These are phyloP conservation scores for Corniculantispora saksenae DNA, from an alignment of 2,329 filamentous ascomycete species.

Conservation along the genomic window DNA sequence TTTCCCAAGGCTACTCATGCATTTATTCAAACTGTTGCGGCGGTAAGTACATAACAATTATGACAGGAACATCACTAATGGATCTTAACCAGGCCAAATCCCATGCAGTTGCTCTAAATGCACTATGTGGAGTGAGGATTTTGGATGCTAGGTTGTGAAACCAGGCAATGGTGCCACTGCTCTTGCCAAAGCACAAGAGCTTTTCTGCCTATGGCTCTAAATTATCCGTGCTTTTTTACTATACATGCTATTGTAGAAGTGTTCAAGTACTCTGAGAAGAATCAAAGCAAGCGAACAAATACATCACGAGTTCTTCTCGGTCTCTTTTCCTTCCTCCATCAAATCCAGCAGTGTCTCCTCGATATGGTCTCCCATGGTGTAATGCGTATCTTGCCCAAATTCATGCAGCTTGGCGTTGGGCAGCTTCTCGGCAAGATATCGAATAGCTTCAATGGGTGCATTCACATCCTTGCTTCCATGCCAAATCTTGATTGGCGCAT, in stretches of 20 bases:
- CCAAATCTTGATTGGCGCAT: constrained; percentile 31
- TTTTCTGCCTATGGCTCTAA: no score
- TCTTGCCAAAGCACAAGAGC: no score
- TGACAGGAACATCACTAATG: background rate
- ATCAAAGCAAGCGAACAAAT: background rate
- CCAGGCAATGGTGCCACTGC: background rate
- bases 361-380: constrained; percentile 30
- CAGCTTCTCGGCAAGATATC: constrained; percentile 39
- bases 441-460: constrained; percentile 34
- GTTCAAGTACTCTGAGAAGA: background rate
- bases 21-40: background rate
- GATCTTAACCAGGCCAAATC: background rate
- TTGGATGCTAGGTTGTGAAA: background rate
- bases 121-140: background rate
- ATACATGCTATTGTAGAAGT: no score
- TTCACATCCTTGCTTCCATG: constrained; percentile 36
- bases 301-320: background rate
- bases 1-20: background rate
- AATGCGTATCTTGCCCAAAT: constrained; percentile 36
- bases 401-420: constrained; percentile 35
- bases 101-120: background rate
- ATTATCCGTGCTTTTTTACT: no score
- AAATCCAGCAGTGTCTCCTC: constrained; percentile 20
- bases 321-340: background rate
- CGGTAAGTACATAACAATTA: background rate